Evolutionary conservation across 2,329 filamentous ascomycete species (phyloP), one percentile per base, ranked within the genome.

Genomic region (Alternaria sp.): DNA sequence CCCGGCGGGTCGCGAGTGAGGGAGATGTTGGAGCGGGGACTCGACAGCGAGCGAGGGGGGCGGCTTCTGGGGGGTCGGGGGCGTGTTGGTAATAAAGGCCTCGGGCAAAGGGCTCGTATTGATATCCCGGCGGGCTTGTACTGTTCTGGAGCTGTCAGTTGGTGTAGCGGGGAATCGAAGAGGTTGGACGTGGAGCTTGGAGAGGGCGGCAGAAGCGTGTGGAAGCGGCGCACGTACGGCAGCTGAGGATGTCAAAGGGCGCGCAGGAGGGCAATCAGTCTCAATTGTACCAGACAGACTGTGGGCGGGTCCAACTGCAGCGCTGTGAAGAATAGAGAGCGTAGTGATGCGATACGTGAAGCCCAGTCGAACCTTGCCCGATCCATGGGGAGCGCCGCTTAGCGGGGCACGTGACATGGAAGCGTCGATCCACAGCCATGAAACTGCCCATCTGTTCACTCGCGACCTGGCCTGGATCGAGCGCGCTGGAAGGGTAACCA

Each of bases 281-380:
- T 75, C 74, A 78, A 76, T 77, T 74, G 74, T 65, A 68, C 63
- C 54, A 66, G 66, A 63, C 57, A 54, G 67, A 52, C 41, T 36
- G 58, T 45, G 60, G 40, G 64, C 62, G 60, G 66, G 63, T 65
- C 72, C 70, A 70, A 72, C 58, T 64, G 68, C 65, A 67, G 71
- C 64, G 73, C 68, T 63, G 68, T 62, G 70, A 78, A 78, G 72
- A 78, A 78, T 78, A 78, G 72, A 71, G 69, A 73, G 68, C 66
- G 71, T 77, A 76, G 74, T 69, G 71, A 75, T 77, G 74, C 70
- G 72, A 66, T 70, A 57, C 60, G 67, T 68, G 63, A 65, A 65
- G 59, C 45, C 56, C 46, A 57, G 58, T 51, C 45, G 58, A 60
- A 57, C 58, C 58, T 60, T 60, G 58, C 40, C 58, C 54, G 51